A percentile compares a stretch with the other conserved stretches of the same genome.
Evolutionary conservation across 495 filamentous ascomycete genomes (phyloP).

Genomic region (Copromyces sp.): DNA sequence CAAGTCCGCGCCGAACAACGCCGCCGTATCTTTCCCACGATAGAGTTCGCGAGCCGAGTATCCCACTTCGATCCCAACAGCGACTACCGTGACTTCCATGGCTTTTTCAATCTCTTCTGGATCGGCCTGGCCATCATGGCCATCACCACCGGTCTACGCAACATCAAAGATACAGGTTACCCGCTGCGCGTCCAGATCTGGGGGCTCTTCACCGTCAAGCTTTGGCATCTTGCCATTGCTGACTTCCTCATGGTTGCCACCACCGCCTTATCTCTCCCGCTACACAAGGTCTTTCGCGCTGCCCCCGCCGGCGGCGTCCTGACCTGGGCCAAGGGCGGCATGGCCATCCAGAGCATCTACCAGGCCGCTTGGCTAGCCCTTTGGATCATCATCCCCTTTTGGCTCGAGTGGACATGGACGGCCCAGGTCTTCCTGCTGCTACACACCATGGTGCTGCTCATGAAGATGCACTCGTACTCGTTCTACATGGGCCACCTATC

Average conservation of each 20-base stretch:
- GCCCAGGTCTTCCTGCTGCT: conserved; percentile 91
- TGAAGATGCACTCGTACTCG: conserved; percentile 98
- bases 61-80: conserved; percentile 92
- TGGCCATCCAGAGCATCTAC: conserved; percentile 70
- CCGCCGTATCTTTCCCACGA: conserved; percentile 86
- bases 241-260: conserved; percentile 76
- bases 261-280: conserved; percentile 58
- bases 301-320: conserved; percentile 41
- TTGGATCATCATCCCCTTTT: conserved; percentile 86
- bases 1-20: conserved; percentile 74
- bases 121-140: conserved; percentile 95
- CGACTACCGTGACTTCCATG: conserved; percentile 88
- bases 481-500: conserved; percentile 97
- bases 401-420: conserved; percentile 82
- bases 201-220: conserved; percentile 73
- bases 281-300: conserved; percentile 58
- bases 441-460: conserved; percentile 80
- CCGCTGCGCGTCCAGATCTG: conserved; percentile 77
- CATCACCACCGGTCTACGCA: conserved; percentile 80
- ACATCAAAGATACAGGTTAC: conserved; percentile 87
- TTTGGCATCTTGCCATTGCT: conserved; percentile 75
- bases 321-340: conserved; percentile 67
- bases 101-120: conserved; percentile 98
- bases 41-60: conserved; percentile 84
- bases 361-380: conserved; percentile 69